Evolutionary conservation across 306 rosid species (phyloP).

Genomic region (Fagus crenata): DNA sequence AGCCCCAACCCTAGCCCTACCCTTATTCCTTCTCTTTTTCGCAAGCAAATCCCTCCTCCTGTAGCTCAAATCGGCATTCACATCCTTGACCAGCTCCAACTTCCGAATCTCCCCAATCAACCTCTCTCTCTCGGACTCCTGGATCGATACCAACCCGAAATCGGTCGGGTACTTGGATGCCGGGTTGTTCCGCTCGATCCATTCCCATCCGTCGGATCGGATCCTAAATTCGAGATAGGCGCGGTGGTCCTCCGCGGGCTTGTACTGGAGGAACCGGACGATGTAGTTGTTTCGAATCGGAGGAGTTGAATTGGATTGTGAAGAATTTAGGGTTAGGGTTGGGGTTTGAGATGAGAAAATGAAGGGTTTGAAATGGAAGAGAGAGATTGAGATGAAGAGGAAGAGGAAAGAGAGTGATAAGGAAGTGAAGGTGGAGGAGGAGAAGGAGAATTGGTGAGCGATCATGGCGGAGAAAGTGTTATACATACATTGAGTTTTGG

Average conservation of each 20-base stretch:
- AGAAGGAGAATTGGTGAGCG: slow-evolving; percentile 22
- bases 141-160: slow-evolving; percentile 74
- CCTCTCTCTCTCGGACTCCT: slow-evolving; percentile 40
- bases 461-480: slow-evolving; percentile 34
- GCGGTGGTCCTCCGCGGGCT: slow-evolving; percentile 52
- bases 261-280: slow-evolving; percentile 69
- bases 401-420: slow-evolving; percentile 31
- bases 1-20: slow-evolving; percentile 45
- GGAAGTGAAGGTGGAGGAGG: slow-evolving; percentile 10
- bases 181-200: slow-evolving; percentile 86
- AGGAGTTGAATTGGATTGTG: slow-evolving; percentile 18
- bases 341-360: slow-evolving; percentile 35
- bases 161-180: slow-evolving; percentile 80
- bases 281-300: slow-evolving; percentile 52
- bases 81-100: slow-evolving; percentile 68
- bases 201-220: slow-evolving; percentile 63
- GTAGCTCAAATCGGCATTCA: slow-evolving; percentile 67
- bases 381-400: slow-evolving; percentile 38
- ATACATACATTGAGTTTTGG: slow-evolving; percentile 34
- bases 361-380: slow-evolving; percentile 38
- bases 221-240: slow-evolving; percentile 53
- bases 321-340: slow-evolving; percentile 33
- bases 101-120: slow-evolving; percentile 49
- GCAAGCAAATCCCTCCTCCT: slow-evolving; percentile 65
- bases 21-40: slow-evolving; percentile 11